phyloP scores from a whole-genome alignment of 1,284 basidiomycete species.

The Fistulinella cinereoalba region DNA sequence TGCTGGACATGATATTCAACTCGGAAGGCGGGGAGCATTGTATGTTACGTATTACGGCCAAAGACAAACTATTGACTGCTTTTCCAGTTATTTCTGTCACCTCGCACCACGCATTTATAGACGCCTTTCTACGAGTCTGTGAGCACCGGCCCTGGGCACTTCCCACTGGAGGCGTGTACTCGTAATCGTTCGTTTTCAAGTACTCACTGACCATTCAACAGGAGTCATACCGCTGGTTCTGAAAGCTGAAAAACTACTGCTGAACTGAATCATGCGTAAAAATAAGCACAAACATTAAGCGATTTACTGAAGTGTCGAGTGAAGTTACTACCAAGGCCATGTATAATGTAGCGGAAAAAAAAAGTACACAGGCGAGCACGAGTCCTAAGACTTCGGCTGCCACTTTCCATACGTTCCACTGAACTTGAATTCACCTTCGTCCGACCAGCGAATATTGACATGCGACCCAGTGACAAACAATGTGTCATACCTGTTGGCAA shows the following conservation, averaged over 20 bases:
- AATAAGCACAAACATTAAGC: neutral
- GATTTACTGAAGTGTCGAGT: neutral
- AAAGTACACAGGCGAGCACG: neutral
- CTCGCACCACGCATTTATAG: constrained; percentile 60
- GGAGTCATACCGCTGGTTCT: constrained; percentile 29
- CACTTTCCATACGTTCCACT: constrained; percentile 43
- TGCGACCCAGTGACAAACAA: constrained; percentile 43
- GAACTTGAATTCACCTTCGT: constrained; percentile 52
- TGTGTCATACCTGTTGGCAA: constrained; percentile 4
- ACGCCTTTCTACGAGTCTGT: constrained; percentile 47
- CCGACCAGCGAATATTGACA: constrained; percentile 50
- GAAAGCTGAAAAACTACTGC: constrained; percentile 11
- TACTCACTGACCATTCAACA: constrained; percentile 11
- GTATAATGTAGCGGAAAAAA: constrained; percentile 1
- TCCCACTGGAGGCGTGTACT: constrained; percentile 56
- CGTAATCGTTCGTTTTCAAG: neutral
- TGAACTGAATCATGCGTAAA: constrained; percentile 11
- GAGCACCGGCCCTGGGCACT: constrained; percentile 45
- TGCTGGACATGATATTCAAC: constrained; percentile 67
- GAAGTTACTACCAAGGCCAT: neutral
- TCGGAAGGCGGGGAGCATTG: constrained; percentile 49
- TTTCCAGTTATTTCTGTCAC: constrained; percentile 60
- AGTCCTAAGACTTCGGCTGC: neutral
- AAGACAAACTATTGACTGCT: no score
- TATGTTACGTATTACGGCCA: no score